These are phyloP conservation scores for Boletellus sp. DNA, from an alignment of 768 basidiomycete species.

Conservation along the genomic window DNA sequence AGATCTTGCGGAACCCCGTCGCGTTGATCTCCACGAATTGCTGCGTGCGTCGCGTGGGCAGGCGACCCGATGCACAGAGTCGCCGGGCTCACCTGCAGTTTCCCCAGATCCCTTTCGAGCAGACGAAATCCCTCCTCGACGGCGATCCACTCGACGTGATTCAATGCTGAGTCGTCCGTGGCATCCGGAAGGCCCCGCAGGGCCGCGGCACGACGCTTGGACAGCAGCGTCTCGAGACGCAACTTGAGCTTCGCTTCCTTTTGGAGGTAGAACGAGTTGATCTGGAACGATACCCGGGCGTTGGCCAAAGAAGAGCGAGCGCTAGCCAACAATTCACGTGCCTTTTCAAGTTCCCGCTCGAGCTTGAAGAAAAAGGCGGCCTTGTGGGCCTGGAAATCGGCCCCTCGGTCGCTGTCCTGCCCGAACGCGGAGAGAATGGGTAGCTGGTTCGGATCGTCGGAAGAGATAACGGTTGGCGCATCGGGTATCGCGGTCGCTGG, in stretches of 20 bases:
- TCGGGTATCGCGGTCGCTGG: slow-evolving; percentile 29
- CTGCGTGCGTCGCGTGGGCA: slow-evolving; percentile 39
- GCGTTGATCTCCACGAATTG: slow-evolving; percentile 98
- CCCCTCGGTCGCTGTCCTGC: slow-evolving; percentile 69
- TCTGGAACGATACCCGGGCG: slow-evolving; percentile 46
- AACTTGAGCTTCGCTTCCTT: slow-evolving; percentile 94
- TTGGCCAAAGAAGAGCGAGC: slow-evolving; percentile 7
- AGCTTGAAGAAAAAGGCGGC: slow-evolving; percentile 99
- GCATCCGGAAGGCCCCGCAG: slow-evolving; percentile 68
- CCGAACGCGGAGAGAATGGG: slow-evolving; percentile 59
- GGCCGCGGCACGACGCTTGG: slow-evolving; percentile 85
- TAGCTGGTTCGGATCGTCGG: slow-evolving; percentile 46
- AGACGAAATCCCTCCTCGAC: slow-evolving; percentile 95
- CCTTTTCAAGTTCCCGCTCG: slow-evolving; percentile 96
- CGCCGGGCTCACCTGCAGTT: slow-evolving; percentile 70
- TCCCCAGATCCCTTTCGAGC: slow-evolving; percentile 89
- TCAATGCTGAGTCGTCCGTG: slow-evolving; percentile 49
- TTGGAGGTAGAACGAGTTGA: slow-evolving; percentile 96
- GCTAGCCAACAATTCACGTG: slow-evolving; percentile 30
- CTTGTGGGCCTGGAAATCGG: slow-evolving; percentile 91
- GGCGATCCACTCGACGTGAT: slow-evolving; percentile 89
- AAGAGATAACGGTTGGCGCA: slow-evolving; percentile 13
- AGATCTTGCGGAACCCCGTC: slow-evolving; percentile 92
- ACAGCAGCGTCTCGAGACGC: slow-evolving; percentile 87
- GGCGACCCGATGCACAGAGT: slow-evolving; percentile 7